Percentiles rank a stretch among this genome's conserved stretches.
Evolutionary conservation across 106 monocot genomes (phyloP).

Genomic region (Dendrobium huoshanense): DNA sequence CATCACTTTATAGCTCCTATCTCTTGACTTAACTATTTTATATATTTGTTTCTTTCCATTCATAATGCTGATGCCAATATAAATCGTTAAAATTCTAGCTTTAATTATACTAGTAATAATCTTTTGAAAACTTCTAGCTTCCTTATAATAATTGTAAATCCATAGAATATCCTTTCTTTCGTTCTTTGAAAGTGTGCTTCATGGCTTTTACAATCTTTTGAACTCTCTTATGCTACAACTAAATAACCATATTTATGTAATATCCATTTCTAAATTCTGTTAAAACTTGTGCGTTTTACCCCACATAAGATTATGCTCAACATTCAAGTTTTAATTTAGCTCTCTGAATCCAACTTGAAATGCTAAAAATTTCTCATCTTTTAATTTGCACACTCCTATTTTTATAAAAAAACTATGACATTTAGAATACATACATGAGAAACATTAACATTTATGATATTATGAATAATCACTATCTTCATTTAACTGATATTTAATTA

Average conservation of each 20-base stretch:
- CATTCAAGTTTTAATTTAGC: not conserved
- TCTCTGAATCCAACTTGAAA: not conserved
- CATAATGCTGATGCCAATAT: not conserved
- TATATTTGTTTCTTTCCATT: not conserved
- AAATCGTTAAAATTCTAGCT: not conserved
- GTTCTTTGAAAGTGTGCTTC: not conserved
- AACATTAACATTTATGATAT: not conserved
- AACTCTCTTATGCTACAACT: not conserved
- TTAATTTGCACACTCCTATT: no score
- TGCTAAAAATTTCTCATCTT: not conserved
- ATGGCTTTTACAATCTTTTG: not conserved
- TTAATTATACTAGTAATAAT: not conserved
- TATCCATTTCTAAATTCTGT: not conserved
- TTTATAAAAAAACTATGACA: not conserved
- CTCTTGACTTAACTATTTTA: not conserved
- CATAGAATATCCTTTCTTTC: not conserved
- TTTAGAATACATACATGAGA: not conserved
- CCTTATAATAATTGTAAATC: not conserved
- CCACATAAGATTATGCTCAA: not conserved
- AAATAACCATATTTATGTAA: not conserved
- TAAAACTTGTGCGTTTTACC: not conserved
- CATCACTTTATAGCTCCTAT: not conserved
- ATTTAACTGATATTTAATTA: not conserved
- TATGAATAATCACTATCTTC: not conserved
- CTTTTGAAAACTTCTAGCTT: not conserved